Evolutionary conservation across 164 flowering plant species (phyloP).

Genomic region (Stephania japonica): DNA sequence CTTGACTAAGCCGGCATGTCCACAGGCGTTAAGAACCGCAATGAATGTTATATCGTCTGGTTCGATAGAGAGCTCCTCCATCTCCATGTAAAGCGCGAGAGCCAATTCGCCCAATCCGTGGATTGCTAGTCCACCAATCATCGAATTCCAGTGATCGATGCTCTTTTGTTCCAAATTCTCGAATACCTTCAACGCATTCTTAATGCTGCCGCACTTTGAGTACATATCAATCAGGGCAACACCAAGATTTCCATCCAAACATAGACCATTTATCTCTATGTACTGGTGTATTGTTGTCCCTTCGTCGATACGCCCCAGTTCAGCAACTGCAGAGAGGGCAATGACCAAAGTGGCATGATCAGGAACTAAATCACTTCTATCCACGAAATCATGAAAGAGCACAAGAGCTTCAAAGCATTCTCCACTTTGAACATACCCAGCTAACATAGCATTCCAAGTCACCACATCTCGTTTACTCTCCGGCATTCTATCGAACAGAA

Average conservation of each 20-base stretch:
- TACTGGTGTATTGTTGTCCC: slow-evolving; percentile 42
- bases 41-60: slow-evolving; percentile 76
- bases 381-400: slow-evolving; percentile 38
- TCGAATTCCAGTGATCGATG: slow-evolving; percentile 71
- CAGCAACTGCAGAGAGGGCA: slow-evolving; percentile 52
- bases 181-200: slow-evolving; percentile 41
- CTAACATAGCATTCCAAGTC: slow-evolving; percentile 61
- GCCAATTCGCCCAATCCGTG: slow-evolving; percentile 62
- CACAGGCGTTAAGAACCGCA: slow-evolving; percentile 57
- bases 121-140: slow-evolving; percentile 64
- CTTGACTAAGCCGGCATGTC: slow-evolving; percentile 61
- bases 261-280: slow-evolving; percentile 28
- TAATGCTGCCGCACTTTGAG: slow-evolving; percentile 64
- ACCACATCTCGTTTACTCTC: slow-evolving; percentile 43
- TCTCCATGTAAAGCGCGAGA: slow-evolving; percentile 46
- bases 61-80: slow-evolving; percentile 38
- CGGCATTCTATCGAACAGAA: slow-evolving; percentile 45
- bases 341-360: slow-evolving; percentile 41
- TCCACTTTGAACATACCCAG: slow-evolving; percentile 58
- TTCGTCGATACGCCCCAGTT: slow-evolving; percentile 40
- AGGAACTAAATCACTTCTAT: slow-evolving; percentile 25
- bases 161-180: slow-evolving; percentile 26
- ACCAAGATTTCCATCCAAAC: slow-evolving; percentile 39
- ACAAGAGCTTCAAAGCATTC: slow-evolving; percentile 36
- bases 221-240: slow-evolving; percentile 73